phyloP scores from a whole-genome alignment of 352 stramenopile species.

The Phytopythium cucurbitacearum region DNA sequence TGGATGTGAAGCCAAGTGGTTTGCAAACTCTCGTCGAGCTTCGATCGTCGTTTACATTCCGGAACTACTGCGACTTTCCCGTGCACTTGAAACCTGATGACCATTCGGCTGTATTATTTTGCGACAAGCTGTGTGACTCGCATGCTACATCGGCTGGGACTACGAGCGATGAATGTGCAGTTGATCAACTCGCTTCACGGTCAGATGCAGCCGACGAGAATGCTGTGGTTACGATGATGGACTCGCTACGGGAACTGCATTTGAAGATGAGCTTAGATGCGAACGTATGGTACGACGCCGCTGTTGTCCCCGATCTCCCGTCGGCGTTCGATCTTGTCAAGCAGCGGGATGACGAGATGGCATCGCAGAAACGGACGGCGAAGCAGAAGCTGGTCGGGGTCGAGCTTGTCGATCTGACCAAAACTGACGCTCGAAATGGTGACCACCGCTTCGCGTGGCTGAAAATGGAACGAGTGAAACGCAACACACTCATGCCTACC shows the following conservation, averaged over 20 bases:
- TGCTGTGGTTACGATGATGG: conserved; percentile 20
- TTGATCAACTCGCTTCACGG: not conserved
- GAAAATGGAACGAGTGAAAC: conserved; percentile 25
- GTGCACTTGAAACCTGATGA: conserved; percentile 33
- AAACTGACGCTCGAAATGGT: not conserved
- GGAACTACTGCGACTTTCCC: conserved; percentile 38
- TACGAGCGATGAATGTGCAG: too few relatives aligned
- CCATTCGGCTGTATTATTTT: not conserved
- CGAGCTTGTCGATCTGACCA: conserved; percentile 1
- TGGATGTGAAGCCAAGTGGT: conserved; percentile 51
- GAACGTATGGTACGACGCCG: conserved; percentile 24
- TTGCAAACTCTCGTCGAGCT: conserved; percentile 59
- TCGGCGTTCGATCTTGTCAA: conserved; percentile 53
- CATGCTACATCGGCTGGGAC: too few relatives aligned
- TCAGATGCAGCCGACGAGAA: not conserved
- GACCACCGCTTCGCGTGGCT: conserved; percentile 26
- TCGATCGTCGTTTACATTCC: conserved; percentile 34
- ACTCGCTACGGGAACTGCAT: conserved; percentile 21
- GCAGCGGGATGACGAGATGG: conserved; percentile 12
- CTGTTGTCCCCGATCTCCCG: conserved; percentile 19
- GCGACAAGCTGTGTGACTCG: not conserved
- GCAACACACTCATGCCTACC: conserved; percentile 35
- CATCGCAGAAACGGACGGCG: not conserved
- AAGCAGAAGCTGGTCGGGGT: not conserved
- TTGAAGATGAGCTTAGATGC: conserved; percentile 15